Evolutionary conservation across 1,284 basidiomycete genomes (phyloP).

Genomic region (Leccinum proximum): DNA sequence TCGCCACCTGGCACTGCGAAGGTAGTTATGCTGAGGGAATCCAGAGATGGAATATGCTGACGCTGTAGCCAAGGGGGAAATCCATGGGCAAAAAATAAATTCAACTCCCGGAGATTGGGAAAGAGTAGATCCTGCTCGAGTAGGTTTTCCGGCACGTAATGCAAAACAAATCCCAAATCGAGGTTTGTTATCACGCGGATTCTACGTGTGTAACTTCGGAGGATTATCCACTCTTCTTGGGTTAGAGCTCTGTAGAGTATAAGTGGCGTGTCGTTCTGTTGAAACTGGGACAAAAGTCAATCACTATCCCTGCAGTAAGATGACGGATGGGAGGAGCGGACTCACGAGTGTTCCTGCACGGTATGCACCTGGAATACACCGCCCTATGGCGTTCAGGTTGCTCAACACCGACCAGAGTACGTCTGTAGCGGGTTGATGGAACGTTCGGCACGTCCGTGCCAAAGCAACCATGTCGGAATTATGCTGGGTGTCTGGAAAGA

Average conservation of each 20-base stretch:
- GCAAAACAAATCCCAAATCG: not conserved
- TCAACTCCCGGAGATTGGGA: not conserved
- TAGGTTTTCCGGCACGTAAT: not conserved
- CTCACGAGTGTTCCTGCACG: not conserved
- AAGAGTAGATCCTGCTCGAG: not conserved
- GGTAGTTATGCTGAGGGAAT: not conserved
- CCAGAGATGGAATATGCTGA: not conserved
- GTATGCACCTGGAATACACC: not conserved
- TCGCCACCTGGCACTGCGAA: too few relatives aligned
- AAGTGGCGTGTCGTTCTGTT: not conserved
- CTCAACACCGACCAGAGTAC: too few relatives aligned
- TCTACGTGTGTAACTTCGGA: not conserved
- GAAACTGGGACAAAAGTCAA: not conserved
- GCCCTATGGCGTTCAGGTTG: not conserved
- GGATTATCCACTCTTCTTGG: not conserved
- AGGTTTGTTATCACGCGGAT: not conserved
- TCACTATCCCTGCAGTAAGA: not conserved
- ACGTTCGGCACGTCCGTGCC: not conserved
- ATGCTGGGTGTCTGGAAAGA: not conserved
- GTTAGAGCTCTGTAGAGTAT: not conserved
- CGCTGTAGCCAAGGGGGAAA: not conserved
- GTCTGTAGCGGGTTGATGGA: too few relatives aligned
- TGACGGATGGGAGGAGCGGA: not conserved
- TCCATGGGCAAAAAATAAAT: not conserved
- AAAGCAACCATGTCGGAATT: not conserved